A percentile compares a stretch with the other conserved stretches of the same genome.
Conservation (phyloP, 2,329 filamentous ascomycete genomes). For the Verticillium nonalfalfae region DNA sequence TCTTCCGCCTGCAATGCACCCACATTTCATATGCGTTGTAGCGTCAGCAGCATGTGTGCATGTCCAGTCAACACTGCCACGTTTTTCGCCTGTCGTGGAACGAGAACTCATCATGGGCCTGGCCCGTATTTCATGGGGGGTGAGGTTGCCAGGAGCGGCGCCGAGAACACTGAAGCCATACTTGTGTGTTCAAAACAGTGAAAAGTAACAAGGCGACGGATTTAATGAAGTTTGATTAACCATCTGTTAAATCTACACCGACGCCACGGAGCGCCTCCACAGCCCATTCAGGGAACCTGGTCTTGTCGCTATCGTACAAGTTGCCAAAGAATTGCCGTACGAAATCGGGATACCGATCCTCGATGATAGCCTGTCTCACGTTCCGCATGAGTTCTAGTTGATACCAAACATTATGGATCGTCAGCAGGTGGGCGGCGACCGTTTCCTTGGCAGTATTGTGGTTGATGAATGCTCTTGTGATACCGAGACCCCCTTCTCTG, state of each 20-base stretch:
- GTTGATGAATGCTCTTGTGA: constrained; percentile 85
- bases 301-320: constrained; percentile 52
- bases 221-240: background rate
- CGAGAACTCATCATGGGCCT: background rate
- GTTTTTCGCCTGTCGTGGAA: background rate
- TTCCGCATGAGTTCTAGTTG: constrained; percentile 77
- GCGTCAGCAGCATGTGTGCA: too few species aligned
- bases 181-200: too few species aligned
- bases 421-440: constrained; percentile 75
- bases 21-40: too few species aligned
- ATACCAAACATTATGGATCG: constrained; percentile 94
- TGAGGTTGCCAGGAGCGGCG: background rate
- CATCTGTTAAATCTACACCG: constrained; percentile 59
- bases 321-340: constrained; percentile 71
- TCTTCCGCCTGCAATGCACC: too few species aligned
- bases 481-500: constrained; percentile 57
- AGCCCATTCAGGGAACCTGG: constrained; percentile 76
- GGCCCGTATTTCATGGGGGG: background rate
- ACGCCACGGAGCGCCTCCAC: constrained; percentile 72
- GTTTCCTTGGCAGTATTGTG: constrained; percentile 94
- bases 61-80: background rate
- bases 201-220: too few species aligned
- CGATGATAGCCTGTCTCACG: constrained; percentile 70
- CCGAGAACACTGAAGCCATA: too few species aligned
- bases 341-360: constrained; percentile 74